Base-by-base conservation (phyloP, 805 yeast species). In the Candida takata region DNA sequence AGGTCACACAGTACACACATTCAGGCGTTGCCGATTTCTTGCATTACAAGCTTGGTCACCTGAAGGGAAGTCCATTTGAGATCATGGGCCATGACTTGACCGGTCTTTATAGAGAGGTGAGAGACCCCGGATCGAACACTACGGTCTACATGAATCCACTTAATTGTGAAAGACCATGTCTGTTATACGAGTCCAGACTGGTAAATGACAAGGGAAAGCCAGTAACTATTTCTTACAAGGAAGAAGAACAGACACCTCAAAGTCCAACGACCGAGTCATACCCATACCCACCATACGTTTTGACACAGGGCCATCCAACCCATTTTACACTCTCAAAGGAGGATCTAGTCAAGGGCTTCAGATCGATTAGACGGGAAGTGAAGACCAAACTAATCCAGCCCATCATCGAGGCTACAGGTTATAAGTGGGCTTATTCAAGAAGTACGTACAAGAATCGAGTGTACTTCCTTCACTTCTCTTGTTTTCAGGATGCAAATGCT, bases 371-470 rank as follows among this genome's bases (percentile, higher is more conserved):
- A 32, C 24, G 40, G 18, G 52, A 41, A 11, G 45, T 50, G 14
- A 47, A 35, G 15, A 37, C 36, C 33, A 40, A 42, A 15, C 30
- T 50, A 4, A 37, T 50, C 8, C 33, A 35, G 2, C 52, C 52
- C 2, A 44, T 50, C 25, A 43, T 47, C 6, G 36, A 37, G 21
- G 42, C 45, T 5, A 43, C 53, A 9, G 55, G 55, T 1, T 50
- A 48, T 27, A 50, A 50, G 34, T 50, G 55, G 55, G 48, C 35
- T 3, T 50, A 50, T 34, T 33, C 43, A 15, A 42, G 45, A 20
- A 42, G 49, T 25, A 37, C 47, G 5, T 48, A 44, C 33, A 47
- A 44, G 35, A 44, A 45, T 29, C 32, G 40, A 31, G 45, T 47
- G 4, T 48, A 48, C 25, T 41, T 47, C 30, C 27, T 50, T 8